Base-by-base conservation (phyloP, 139 green algal species). In the Asterochloris erici region DNA sequence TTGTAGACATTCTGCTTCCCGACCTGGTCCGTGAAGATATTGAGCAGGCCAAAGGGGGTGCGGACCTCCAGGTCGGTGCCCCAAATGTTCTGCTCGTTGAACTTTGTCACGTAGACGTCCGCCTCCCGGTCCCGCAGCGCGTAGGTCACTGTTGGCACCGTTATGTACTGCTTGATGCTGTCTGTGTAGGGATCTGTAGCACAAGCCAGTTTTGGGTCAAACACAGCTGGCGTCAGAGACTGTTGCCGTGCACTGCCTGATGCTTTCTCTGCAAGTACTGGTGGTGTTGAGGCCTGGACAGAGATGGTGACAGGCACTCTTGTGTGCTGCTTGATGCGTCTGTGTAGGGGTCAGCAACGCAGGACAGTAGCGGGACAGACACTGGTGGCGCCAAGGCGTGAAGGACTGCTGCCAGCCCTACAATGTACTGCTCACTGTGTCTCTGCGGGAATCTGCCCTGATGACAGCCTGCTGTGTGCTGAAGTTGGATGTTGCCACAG, bases 1-100 rank as follows among this genome's bases (percentile, higher is more conserved):
- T 99, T 98, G 89, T 88, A 93, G 19, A 96, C 91, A 78, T 98
- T 98, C 79, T 91, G 84, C 21, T 90, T 84, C 73, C 97, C 96
- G 28, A 98, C 80, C 54, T 98, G 84, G 16, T 88, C 85, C 14
- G 89, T 93, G 82, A 96, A 93, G 86, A 98, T 93, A 79, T 96
- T 77, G 62, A 92, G 71, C 15, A 68, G 27, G 13, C 88, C 89
- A 38, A 89, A 64, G 21, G 89, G 89, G 17, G 89, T 93, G 64
- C n/a, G 68, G 13, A 93, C 78, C 14, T 85, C 61, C 73, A 95
- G 82, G 86, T 96, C 92, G 0, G 85, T 95, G 80, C 97, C 92
- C 93, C 93, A 97, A 19, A 95, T 91, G 27, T 83, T 91, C 76
- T 85, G 79, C 38, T 54, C 38, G 73, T 90, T 90, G 14, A 92